Evolutionary conservation across 1,284 basidiomycete genomes (phyloP).

Genomic region (Rhodotorula sp.): DNA sequence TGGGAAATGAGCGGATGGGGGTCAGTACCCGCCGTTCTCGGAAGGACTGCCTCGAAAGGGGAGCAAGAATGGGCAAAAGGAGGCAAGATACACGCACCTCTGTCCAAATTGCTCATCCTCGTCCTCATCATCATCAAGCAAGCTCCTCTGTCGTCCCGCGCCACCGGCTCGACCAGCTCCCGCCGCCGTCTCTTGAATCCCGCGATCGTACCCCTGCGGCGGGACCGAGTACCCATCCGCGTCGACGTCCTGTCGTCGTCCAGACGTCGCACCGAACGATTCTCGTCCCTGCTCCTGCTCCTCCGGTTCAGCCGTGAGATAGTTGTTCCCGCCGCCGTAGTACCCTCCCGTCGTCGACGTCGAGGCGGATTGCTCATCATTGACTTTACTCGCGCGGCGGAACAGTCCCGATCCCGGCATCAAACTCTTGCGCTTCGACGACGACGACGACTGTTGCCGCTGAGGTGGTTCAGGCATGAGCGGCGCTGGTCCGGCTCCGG

Average conservation of each 20-base stretch:
- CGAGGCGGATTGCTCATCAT: not conserved
- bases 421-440: constrained; percentile 22
- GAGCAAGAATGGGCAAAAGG: not conserved
- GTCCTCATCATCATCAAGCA: constrained; percentile 48
- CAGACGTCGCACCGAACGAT: not conserved
- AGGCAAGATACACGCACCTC: constrained; percentile 22
- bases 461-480: not conserved
- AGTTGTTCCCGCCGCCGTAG: not conserved
- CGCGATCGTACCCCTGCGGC: constrained; percentile 53
- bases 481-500: constrained; percentile 11
- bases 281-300: not conserved
- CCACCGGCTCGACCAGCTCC: constrained; percentile 1
- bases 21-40: not conserved
- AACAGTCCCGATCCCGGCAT: constrained; percentile 30
- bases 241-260: constrained; percentile 47
- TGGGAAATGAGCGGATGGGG: constrained; percentile 4
- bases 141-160: constrained; percentile 5
- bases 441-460: not conserved
- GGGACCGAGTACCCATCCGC: constrained; percentile 56
- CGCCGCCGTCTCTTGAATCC: constrained; percentile 49
- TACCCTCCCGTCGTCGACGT: not conserved
- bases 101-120: constrained; percentile 38
- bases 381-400: constrained; percentile 11
- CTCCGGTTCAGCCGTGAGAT: constrained; percentile 7
- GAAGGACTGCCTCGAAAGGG: not conserved